Evolutionary conservation across 1,284 basidiomycete species (phyloP).

Genomic region (Thecaphora thlaspeos): DNA sequence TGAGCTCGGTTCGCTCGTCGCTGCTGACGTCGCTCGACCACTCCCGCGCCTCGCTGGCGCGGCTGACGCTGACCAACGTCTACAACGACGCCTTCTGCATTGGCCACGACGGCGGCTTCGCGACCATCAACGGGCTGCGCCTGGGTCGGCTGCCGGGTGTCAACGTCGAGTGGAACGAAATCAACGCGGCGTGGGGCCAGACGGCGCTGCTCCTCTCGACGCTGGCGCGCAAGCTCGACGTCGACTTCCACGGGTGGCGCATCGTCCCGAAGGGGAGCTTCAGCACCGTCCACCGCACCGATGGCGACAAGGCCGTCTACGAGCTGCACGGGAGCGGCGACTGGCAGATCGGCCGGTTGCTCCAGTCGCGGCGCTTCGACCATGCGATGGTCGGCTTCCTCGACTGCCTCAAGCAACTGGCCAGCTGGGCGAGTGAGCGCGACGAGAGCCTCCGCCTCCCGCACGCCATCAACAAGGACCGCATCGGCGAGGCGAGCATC

Average conservation of each 20-base stretch:
- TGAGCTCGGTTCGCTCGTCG: slow-evolving; percentile 70
- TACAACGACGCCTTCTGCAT: slow-evolving; percentile 99
- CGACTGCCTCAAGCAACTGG: slow-evolving; percentile 86
- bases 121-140: slow-evolving; percentile 92
- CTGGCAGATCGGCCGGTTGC: slow-evolving; percentile 76
- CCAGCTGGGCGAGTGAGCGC: slow-evolving; percentile 73
- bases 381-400: slow-evolving; percentile 93
- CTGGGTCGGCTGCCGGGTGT: slow-evolving; percentile 73
- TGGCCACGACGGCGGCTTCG: slow-evolving; percentile 82
- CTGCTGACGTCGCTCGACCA: slow-evolving; percentile 66
- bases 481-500: slow-evolving; percentile 91
- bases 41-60: slow-evolving; percentile 66
- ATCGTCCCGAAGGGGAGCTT: slow-evolving; percentile 47
- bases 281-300: slow-evolving; percentile 24
- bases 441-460: slow-evolving; percentile 76
- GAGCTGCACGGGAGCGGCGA: slow-evolving; percentile 59
- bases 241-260: slow-evolving; percentile 29
- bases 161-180: slow-evolving; percentile 90
- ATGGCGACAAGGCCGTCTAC: slow-evolving; percentile 32
- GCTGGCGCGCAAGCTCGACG: slow-evolving; percentile 60
- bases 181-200: slow-evolving; percentile 98
- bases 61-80: slow-evolving; percentile 89
- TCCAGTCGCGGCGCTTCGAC: slow-evolving; percentile 94
- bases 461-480: slow-evolving; percentile 87
- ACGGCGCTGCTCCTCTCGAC: slow-evolving; percentile 87